A percentile compares a stretch with the other conserved stretches of the same genome.
Conservation (phyloP, 257 asterid genomes). For the Eustoma russellianum region DNA sequence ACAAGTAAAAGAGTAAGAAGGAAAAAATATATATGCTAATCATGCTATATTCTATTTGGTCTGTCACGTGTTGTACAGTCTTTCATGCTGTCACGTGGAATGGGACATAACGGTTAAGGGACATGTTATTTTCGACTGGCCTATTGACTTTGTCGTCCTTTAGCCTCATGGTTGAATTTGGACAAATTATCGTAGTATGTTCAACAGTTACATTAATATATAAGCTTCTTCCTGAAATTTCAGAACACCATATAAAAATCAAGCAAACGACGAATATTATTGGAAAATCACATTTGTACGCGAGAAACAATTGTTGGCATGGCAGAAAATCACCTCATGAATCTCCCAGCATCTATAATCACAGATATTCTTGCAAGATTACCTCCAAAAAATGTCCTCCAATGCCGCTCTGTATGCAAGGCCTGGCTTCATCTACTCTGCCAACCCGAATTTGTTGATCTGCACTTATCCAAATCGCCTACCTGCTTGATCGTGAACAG, state of each 20-base stretch:
- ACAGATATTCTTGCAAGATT: conserved; percentile 24
- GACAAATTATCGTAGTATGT: too few species aligned
- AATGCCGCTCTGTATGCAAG: conserved; percentile 29
- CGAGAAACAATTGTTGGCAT: too few species aligned
- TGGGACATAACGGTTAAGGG: too few species aligned
- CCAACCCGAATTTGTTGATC: conserved; percentile 12
- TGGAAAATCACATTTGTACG: too few species aligned
- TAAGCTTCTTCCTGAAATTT: neutral
- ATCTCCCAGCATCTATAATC: conserved; percentile 23
- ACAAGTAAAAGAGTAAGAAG: too few species aligned
- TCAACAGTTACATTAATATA: neutral
- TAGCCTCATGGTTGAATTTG: too few species aligned
- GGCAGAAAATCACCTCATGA: neutral
- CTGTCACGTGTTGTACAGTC: too few species aligned
- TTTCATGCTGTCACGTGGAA: too few species aligned
- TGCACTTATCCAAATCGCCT: conserved; percentile 17
- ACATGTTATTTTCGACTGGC: too few species aligned
- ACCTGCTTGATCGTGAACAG: conserved; percentile 16
- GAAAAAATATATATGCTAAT: too few species aligned
- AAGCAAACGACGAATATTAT: neutral
- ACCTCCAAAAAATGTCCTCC: conserved; percentile 13
- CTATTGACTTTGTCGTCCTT: too few species aligned
- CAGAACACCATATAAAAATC: neutral
- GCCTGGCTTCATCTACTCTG: conserved; percentile 16
- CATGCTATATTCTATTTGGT: too few species aligned